These are phyloP conservation scores for Fagus crenata DNA, from an alignment of 306 rosid species.

Conservation along the genomic window DNA sequence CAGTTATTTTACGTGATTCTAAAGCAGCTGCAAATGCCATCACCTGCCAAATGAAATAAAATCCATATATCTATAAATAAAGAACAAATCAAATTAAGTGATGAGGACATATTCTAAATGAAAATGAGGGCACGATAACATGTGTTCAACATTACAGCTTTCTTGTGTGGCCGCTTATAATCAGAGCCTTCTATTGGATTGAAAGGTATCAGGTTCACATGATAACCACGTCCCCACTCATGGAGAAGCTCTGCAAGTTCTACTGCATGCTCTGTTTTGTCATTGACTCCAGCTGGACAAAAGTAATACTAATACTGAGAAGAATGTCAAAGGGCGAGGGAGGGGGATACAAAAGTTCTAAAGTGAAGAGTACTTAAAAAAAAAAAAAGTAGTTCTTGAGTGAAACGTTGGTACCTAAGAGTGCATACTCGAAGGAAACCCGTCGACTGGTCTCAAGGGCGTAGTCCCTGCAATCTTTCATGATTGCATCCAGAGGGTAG, in stretches of 20 bases:
- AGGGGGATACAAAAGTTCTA: background rate
- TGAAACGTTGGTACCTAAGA: conserved; percentile 70
- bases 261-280: conserved; percentile 66
- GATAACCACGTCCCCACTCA: conserved; percentile 61
- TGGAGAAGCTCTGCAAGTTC: conserved; percentile 86
- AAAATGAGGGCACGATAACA: conserved; percentile 12
- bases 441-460: conserved; percentile 73
- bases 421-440: conserved; percentile 90
- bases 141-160: conserved; percentile 54
- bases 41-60: conserved; percentile 46
- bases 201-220: conserved; percentile 92
- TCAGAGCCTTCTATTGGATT: conserved; percentile 95
- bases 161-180: conserved; percentile 77
- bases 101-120: conserved; percentile 18
- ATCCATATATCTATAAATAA: conserved; percentile 5
- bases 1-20: conserved; percentile 70
- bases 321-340: conserved; percentile 1
- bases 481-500: conserved; percentile 80
- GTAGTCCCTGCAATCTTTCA: conserved; percentile 83
- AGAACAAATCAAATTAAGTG: conserved; percentile 4
- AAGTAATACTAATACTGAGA: conserved; percentile 27
- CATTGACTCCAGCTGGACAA: conserved; percentile 91
- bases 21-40: conserved; percentile 74
- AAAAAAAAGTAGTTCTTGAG: background rate
- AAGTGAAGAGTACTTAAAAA: background rate